Conservation (phyloP, 78 protist genomes). For the Dictyostelium intermedium region DNA sequence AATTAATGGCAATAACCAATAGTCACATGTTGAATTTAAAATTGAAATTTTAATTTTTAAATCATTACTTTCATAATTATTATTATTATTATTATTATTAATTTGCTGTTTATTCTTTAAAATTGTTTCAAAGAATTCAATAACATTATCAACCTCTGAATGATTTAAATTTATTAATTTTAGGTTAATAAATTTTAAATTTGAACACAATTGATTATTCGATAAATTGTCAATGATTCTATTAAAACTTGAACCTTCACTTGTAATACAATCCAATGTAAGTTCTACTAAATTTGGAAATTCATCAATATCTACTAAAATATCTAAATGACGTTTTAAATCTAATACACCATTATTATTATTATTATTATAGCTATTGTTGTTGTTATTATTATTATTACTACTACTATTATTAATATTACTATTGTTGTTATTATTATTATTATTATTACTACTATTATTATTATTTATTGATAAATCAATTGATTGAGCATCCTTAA, state of each 20-base stretch:
- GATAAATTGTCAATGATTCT: not conserved
- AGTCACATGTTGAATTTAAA: not conserved
- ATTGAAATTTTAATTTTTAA: not conserved
- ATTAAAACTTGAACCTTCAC: not conserved
- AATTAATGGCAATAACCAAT: not conserved
- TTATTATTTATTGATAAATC: not conserved
- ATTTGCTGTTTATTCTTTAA: not conserved
- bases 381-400: no score
- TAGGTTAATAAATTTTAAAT: not conserved
- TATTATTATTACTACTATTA: not conserved
- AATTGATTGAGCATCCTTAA: not conserved
- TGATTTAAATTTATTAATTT: not conserved
- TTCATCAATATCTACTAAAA: not conserved
- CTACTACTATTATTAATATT: not conserved
- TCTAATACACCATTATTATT: not conserved
- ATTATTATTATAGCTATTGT: no score
- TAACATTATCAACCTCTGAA: constrained; percentile 1
- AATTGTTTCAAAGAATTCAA: not conserved
- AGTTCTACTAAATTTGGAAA: not conserved
- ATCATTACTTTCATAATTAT: not conserved
- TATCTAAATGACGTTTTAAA: not conserved
- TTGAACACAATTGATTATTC: not conserved
- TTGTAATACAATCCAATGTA: not conserved
- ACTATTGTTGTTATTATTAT: not conserved
- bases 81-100: not conserved